phyloP scores from a whole-genome alignment of 1,139 yeast species.

The Pichiaceae sp. region DNA sequence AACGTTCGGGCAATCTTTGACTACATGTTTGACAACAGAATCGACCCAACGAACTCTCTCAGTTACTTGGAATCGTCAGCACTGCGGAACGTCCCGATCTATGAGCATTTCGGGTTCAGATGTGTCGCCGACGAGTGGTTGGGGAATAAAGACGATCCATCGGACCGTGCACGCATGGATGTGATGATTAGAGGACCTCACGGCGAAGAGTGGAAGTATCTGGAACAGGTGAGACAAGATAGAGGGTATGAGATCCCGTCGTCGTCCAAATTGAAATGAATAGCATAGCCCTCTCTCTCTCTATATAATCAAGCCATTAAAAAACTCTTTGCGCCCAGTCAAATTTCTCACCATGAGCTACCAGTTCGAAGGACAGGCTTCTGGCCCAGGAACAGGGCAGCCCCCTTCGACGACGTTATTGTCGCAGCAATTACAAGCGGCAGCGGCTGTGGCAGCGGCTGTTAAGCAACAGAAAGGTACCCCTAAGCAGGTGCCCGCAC shows the following conservation, averaged over 20 bases:
- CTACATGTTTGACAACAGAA: constrained; percentile 42
- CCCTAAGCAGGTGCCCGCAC: background rate
- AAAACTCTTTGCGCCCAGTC: background rate
- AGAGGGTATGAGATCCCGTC: constrained; percentile 18
- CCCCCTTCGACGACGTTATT: background rate
- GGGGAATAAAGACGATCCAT: constrained; percentile 30
- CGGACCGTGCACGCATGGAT: constrained; percentile 47
- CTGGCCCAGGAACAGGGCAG: no score
- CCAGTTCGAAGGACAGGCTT: background rate
- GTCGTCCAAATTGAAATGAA: background rate
- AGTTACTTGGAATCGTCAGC: constrained; percentile 55
- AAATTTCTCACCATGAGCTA: background rate
- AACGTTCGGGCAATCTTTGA: constrained; percentile 52
- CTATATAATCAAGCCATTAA: background rate
- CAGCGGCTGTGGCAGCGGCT: constrained; percentile 5
- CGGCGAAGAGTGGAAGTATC: constrained; percentile 29
- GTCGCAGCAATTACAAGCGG: constrained; percentile 5
- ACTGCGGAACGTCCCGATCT: constrained; percentile 46
- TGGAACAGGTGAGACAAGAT: constrained; percentile 17
- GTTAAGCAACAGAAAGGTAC: constrained; percentile 4
- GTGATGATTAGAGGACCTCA: constrained; percentile 45
- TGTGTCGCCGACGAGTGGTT: constrained; percentile 41
- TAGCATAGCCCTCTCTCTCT: no score
- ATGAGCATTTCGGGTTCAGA: constrained; percentile 47
- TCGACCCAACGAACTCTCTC: constrained; percentile 37